phyloP scores from a whole-genome alignment of 2,329 filamentous ascomycete species.

The Didymella exigua region DNA sequence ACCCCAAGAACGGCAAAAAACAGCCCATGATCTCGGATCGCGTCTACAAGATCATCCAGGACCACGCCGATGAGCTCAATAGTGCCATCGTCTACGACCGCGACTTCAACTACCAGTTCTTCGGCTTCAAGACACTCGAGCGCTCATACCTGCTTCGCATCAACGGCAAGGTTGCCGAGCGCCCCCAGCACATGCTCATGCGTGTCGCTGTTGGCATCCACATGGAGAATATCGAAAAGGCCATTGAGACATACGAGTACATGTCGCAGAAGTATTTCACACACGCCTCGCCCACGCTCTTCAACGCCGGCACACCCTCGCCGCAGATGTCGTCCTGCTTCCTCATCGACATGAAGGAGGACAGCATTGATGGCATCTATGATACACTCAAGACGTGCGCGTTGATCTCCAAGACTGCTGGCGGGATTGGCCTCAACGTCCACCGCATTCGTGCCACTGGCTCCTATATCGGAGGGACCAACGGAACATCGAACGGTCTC shows the following conservation, averaged over 20 bases:
- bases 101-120: slow-evolving; percentile 99
- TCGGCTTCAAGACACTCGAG: slow-evolving; percentile 99
- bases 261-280: slow-evolving; percentile 99
- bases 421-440: slow-evolving; percentile 94
- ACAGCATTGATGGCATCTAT: slow-evolving; percentile 99
- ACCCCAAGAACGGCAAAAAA: slow-evolving; percentile 81
- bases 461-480: slow-evolving; percentile 97
- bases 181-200: slow-evolving; percentile 99
- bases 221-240: slow-evolving; percentile 91
- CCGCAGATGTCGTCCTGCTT: slow-evolving; percentile 97
- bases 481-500: slow-evolving; percentile 96
- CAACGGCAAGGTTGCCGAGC: slow-evolving; percentile 93
- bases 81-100: slow-evolving; percentile 99
- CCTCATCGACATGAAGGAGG: slow-evolving; percentile 98
- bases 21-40: slow-evolving; percentile 95
- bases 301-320: slow-evolving; percentile 95
- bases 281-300: slow-evolving; percentile 95
- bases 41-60: slow-evolving; percentile 92
- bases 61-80: slow-evolving; percentile 95
- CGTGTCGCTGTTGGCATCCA: slow-evolving; percentile 97
- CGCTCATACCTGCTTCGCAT: slow-evolving; percentile 96
- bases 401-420: slow-evolving; percentile 99
- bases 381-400: slow-evolving; percentile 99
- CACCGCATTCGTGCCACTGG: slow-evolving; percentile 97
- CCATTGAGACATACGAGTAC: slow-evolving; percentile 96